phyloP scores from a whole-genome alignment of 192 early-diverging fungal species.

The Glomus cerebriforme region DNA sequence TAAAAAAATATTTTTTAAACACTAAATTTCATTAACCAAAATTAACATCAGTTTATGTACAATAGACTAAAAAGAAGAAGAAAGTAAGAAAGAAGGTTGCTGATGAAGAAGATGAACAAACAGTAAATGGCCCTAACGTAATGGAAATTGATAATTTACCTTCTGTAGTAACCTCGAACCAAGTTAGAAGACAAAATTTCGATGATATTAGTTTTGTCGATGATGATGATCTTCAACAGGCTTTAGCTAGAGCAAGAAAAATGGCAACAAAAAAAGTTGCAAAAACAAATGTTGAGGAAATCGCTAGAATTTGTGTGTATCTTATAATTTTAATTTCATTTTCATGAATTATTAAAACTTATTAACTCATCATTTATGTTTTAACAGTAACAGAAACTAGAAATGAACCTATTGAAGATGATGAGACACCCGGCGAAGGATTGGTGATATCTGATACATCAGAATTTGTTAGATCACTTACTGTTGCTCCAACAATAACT shows the following conservation, averaged over 20 bases:
- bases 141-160: slow-evolving; percentile 27
- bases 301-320: slow-evolving; percentile 56
- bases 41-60: slow-evolving; percentile 35
- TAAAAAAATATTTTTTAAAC: neutral
- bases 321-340: neutral
- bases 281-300: slow-evolving; percentile 60
- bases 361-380: neutral
- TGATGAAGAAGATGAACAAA: slow-evolving; percentile 47
- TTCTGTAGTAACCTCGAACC: neutral
- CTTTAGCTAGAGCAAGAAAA: slow-evolving; percentile 75
- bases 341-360: neutral
- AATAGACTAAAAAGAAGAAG: slow-evolving; percentile 59
- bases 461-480: slow-evolving; percentile 80
- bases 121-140: neutral
- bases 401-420: slow-evolving; percentile 45
- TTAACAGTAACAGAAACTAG: slow-evolving; percentile 40
- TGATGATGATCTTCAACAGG: slow-evolving; percentile 90
- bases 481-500: slow-evolving; percentile 40
- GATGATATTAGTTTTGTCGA: slow-evolving; percentile 82
- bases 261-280: slow-evolving; percentile 57
- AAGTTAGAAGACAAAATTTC: slow-evolving; percentile 6
- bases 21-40: slow-evolving; percentile 20
- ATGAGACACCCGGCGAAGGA: slow-evolving; percentile 39
- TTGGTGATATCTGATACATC: slow-evolving; percentile 85
- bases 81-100: slow-evolving; percentile 48